Conservation (phyloP, 2,329 filamentous ascomycete genomes). For the Anisogramma anomala region DNA sequence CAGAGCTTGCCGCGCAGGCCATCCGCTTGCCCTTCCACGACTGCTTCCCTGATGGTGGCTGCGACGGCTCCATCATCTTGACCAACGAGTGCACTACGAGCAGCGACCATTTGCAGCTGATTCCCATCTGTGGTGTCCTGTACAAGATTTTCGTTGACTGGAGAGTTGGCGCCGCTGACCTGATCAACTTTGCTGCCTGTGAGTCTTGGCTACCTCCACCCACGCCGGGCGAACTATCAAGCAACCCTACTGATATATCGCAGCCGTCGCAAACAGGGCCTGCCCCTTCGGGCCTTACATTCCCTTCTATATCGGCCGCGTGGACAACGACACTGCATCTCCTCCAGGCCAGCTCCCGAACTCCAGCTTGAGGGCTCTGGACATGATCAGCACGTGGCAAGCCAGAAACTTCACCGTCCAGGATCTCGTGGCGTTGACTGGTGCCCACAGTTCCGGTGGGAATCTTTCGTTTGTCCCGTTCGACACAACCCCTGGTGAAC, state of each 20-base stretch:
- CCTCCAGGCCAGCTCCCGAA: slow-evolving; percentile 16
- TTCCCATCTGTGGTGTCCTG: slow-evolving; percentile 6
- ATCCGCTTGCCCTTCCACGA: slow-evolving; percentile 13
- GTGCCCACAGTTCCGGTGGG: slow-evolving; percentile 20
- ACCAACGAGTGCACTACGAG: slow-evolving; percentile 7
- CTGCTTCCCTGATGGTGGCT: slow-evolving; percentile 11
- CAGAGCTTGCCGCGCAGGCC: slow-evolving; percentile 4
- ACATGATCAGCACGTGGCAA: slow-evolving; percentile 11
- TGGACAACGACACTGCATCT: slow-evolving; percentile 18
- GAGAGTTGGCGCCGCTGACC: slow-evolving; percentile 7
- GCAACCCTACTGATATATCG: not conserved
- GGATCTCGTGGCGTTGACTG: slow-evolving; percentile 20
- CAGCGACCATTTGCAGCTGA: slow-evolving; percentile 2
- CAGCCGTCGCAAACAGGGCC: slow-evolving; percentile 19
- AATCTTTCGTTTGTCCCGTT: slow-evolving; percentile 17
- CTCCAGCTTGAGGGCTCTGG: slow-evolving; percentile 14
- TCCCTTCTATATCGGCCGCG: slow-evolving; percentile 19
- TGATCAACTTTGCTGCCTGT: slow-evolving; percentile 13
- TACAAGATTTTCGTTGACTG: not conserved
- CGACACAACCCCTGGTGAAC: slow-evolving; percentile 17
- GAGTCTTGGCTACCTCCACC: not conserved
- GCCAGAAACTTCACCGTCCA: slow-evolving; percentile 18
- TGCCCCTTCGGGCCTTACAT: slow-evolving; percentile 18
- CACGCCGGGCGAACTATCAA: not conserved
- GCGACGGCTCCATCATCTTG: slow-evolving; percentile 12